Percentiles rank a stretch among this genome's conserved stretches.
Evolutionary conservation across 139 green algal genomes (phyloP).

Genomic region (Haematococcus sp.): DNA sequence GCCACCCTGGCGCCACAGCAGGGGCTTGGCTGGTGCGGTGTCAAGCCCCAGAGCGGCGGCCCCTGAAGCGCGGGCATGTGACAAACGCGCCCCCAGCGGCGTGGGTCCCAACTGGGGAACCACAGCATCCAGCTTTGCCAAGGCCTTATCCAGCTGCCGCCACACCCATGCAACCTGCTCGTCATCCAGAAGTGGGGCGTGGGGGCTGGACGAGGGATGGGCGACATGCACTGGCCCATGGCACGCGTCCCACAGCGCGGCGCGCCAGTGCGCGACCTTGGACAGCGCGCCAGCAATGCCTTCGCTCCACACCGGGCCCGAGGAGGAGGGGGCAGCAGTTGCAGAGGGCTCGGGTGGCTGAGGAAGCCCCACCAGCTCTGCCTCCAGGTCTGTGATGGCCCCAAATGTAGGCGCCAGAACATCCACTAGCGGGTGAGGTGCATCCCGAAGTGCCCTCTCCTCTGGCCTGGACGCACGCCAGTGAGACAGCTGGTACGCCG

Average conservation of each 20-base stretch:
- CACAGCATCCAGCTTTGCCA: slow-evolving; percentile 7
- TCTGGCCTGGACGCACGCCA: slow-evolving; percentile 52
- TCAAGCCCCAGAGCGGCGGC: slow-evolving; percentile 35
- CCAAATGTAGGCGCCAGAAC: slow-evolving; percentile 44
- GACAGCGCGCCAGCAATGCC: neutral
- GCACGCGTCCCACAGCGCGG: slow-evolving; percentile 38
- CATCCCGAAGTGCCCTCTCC: slow-evolving; percentile 42
- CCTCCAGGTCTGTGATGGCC: slow-evolving; percentile 43
- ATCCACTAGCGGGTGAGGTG: slow-evolving; percentile 57
- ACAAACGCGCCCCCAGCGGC: slow-evolving; percentile 5
- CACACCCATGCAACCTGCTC: slow-evolving; percentile 56
- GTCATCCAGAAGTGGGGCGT: neutral
- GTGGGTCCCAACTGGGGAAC: neutral
- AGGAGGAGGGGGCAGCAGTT: neutral
- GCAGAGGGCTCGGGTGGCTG: neutral
- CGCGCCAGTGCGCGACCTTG: slow-evolving; percentile 29
- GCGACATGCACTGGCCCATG: slow-evolving; percentile 41
- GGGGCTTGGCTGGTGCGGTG: slow-evolving; percentile 46
- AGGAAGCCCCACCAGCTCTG: slow-evolving; percentile 14
- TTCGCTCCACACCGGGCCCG: neutral
- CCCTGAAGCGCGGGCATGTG: slow-evolving; percentile 22
- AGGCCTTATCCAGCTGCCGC: slow-evolving; percentile 47
- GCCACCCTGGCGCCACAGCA: slow-evolving; percentile 79
- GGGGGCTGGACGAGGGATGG: neutral
- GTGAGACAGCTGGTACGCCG: slow-evolving; percentile 27